Evolutionary conservation across 2,329 filamentous ascomycete species (phyloP), one percentile per base, ranked within the genome.

Genomic region (Oidium heveae): DNA sequence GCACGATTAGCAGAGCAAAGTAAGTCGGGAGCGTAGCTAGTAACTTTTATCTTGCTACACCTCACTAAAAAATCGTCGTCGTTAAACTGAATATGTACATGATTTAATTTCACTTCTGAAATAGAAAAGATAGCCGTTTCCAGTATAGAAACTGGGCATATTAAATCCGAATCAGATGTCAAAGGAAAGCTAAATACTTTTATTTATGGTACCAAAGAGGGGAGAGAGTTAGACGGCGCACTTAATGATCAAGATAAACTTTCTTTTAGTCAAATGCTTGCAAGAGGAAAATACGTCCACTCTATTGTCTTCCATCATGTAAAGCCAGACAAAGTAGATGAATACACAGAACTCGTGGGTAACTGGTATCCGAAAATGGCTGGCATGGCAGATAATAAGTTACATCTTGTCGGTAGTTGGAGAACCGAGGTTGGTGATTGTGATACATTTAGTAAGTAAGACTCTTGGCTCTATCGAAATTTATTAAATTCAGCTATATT

Each of bases 371-470:
- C 91, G 9, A 79, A 77, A 65, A 87, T 96, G 75, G 91, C 91
- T 49, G 74, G 76, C 57, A 75, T 80, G 60, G 80, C 84, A 20
- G 82, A 91, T 69, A 94, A 96, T 70, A 89, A 89, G 70, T 89
- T 98, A 61, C 82, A 98, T 67, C 72, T 98, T 56, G 91, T 98
- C 6, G 91, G 91, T 63, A 96, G 89, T 72, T 98, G 91, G 91
- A 80, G 89, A 68, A 95, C 88, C 16, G 91, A 98, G 68, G 88
- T 98, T 53, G 91, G 91, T 58, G 89, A 98, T 63, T 93, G 86
- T 66, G 87, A 98, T 65, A 95, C 88, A 0, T 98, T 98, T 70
- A 79, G 88, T 94, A 76, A 58, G 77, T 67, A 37, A n/a, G 16
- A 22, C 43, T 34, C 32, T 18, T 28, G 15, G n/a, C 22, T 5